A percentile compares a stretch with the other conserved stretches of the same genome.
phyloP scores from a whole-genome alignment of 768 basidiomycete species.

The Lentinula aciculospora region DNA sequence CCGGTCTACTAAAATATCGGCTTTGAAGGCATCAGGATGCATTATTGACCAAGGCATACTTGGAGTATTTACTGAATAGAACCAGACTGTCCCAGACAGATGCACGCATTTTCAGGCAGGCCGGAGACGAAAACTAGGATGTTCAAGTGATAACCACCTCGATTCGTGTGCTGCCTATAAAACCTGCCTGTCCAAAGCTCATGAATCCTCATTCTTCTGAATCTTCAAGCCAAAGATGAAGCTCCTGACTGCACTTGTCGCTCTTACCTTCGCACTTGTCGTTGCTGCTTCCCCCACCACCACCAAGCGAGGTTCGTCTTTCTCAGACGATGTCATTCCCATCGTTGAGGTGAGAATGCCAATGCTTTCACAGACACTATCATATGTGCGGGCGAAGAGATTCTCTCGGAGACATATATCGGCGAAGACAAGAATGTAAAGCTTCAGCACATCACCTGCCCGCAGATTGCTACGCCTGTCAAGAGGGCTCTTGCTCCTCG shows the following conservation, averaged over 20 bases:
- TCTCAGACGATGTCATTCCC: neutral
- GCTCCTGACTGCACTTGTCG: neutral
- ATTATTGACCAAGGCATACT: neutral
- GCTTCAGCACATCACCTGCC: slow-evolving; percentile 30
- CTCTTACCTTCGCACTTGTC: neutral
- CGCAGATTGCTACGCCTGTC: slow-evolving; percentile 10
- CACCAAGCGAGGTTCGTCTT: neutral
- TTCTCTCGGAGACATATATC: no score
- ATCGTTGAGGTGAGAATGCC: neutral
- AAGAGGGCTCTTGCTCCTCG: slow-evolving; percentile 4
- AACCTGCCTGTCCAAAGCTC: neutral
- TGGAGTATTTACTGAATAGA: neutral
- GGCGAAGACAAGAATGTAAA: slow-evolving; percentile 37
- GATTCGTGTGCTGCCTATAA: neutral
- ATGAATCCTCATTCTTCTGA: no score
- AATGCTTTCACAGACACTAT: neutral
- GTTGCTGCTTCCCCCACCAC: neutral
- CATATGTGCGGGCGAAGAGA: neutral
- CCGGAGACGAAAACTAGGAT: neutral
- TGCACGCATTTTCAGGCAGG: no score
- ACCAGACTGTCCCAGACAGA: neutral
- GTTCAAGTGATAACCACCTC: neutral
- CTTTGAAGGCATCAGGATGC: neutral
- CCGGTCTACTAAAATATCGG: no score
- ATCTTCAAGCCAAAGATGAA: neutral